Evolutionary conservation across 108 stramenopile species (phyloP), one percentile per base, ranked within the genome.

Genomic region (Nitzschia inconspicua): DNA sequence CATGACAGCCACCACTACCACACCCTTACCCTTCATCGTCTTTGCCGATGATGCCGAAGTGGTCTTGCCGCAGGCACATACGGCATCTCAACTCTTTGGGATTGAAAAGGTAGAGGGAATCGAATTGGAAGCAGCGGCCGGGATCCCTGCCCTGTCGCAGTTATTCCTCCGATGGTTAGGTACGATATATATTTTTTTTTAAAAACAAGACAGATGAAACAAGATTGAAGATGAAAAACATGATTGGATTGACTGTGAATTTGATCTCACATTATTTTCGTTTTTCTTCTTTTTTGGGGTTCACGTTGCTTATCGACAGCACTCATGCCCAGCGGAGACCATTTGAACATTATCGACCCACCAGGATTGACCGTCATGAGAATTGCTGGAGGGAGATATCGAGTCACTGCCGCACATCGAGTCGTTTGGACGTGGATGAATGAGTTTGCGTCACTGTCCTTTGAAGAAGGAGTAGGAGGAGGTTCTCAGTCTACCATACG

Each of bases 391-490:
- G 91, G 88, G 20, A 40, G 91, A 50, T 93, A 93, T 80, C 77
- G 91, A 25, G 86, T 88, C 29, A 93, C 91, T 16, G 91, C 84
- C 5, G 86, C 91, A 11, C 91, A 93, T 64, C 82, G 91, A 4
- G 88, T 88, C 13, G 82, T 93, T 26, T 93, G 91, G 91, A 84
- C 84, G n/a, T 91, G 91, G 91, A 93, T 81, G 80, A 93, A 93
- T 59, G 86, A 86, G 48, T 93, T 93, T 75, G 80, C 82, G 11
- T 53, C 63, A 14, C 44, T 76, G 42, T 52, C 54, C 13, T 68
- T 72, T 13, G 60, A 47, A n/a, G 63, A 25, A 16, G 53, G 35
- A 30, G 29, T 51, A 1, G 20, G 50, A 19, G 10, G n/a, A 2
- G 28, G 20, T 30, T 27, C 44, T 11, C 19, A 16, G 4, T 44